A percentile compares a stretch with the other conserved stretches of the same genome.
Conservation (phyloP, 306 rosid species). For the Gastrolobium bilobum region DNA sequence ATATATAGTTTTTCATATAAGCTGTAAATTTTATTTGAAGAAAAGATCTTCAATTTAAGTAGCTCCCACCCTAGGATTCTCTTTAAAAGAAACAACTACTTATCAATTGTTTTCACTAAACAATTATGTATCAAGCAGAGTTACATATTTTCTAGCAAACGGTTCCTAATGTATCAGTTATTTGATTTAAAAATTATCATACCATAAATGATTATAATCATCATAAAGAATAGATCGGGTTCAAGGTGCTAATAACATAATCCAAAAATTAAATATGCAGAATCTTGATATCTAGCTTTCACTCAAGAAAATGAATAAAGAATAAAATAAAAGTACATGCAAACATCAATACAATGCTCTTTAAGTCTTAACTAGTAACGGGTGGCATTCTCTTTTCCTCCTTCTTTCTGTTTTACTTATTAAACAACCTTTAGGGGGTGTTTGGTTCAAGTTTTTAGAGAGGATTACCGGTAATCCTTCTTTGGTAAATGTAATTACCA, state of each 20-base stretch:
- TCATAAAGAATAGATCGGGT: constrained; percentile 30
- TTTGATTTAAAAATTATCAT: constrained; percentile 14
- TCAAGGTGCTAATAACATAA: constrained; percentile 37
- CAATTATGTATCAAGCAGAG: background rate
- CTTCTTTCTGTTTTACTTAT: constrained; percentile 13
- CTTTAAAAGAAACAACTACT: background rate
- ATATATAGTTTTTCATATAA: constrained; percentile 19
- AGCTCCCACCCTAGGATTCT: background rate
- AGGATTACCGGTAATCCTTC: too few species aligned
- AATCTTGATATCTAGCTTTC: constrained; percentile 58
- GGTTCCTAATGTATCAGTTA: constrained; percentile 3
- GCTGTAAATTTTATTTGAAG: constrained; percentile 12
- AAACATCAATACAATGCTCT: constrained; percentile 21
- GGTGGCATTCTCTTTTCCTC: constrained; percentile 36
- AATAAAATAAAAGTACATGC: background rate
- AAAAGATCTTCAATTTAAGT: background rate
- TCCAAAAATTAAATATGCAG: constrained; percentile 38
- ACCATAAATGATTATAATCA: constrained; percentile 26
- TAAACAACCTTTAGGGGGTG: constrained; percentile 38
- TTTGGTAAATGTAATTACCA: too few species aligned
- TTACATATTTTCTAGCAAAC: constrained; percentile 16
- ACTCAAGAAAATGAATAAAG: constrained; percentile 43
- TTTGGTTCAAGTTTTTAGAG: too few species aligned
- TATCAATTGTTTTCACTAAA: background rate
- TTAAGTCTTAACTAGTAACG: constrained; percentile 1